Evolutionary conservation across 148 eudicot species (phyloP).

Genomic region (Euryodendron excelsum): DNA sequence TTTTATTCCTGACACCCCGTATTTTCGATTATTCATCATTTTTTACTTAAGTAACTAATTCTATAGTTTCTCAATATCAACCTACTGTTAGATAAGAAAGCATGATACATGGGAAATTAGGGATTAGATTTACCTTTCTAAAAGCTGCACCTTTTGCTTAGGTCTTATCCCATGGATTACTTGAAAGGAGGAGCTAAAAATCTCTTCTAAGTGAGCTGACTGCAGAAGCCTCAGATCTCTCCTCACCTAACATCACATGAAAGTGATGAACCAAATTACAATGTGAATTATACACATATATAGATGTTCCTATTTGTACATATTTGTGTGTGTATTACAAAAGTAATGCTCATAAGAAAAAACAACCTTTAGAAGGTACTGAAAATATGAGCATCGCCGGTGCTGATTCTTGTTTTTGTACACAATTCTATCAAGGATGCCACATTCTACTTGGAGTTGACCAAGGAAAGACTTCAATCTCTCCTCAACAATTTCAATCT

Average conservation of each 20-base stretch:
- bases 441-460: slow-evolving; percentile 69
- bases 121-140: slow-evolving; percentile 61
- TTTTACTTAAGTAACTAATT: neutral
- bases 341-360: neutral
- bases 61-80: neutral
- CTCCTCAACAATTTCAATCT: slow-evolving; percentile 51
- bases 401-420: slow-evolving; percentile 97
- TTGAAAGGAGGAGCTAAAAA: slow-evolving; percentile 60
- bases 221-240: slow-evolving; percentile 76
- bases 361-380: slow-evolving; percentile 74
- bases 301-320: neutral
- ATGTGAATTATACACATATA: neutral
- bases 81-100: slow-evolving; percentile 1
- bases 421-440: slow-evolving; percentile 70
- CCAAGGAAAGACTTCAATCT: slow-evolving; percentile 58
- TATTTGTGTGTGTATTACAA: neutral
- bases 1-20: neutral
- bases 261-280: neutral
- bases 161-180: slow-evolving; percentile 66
- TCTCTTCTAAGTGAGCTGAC: slow-evolving; percentile 56
- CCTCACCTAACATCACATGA: slow-evolving; percentile 54
- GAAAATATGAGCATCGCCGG: slow-evolving; percentile 76
- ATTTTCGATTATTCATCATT: neutral
- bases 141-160: slow-evolving; percentile 70
- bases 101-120: neutral